Base-by-base conservation (phyloP, 164 flowering plant genomes). In the Liquidambar formosana region DNA sequence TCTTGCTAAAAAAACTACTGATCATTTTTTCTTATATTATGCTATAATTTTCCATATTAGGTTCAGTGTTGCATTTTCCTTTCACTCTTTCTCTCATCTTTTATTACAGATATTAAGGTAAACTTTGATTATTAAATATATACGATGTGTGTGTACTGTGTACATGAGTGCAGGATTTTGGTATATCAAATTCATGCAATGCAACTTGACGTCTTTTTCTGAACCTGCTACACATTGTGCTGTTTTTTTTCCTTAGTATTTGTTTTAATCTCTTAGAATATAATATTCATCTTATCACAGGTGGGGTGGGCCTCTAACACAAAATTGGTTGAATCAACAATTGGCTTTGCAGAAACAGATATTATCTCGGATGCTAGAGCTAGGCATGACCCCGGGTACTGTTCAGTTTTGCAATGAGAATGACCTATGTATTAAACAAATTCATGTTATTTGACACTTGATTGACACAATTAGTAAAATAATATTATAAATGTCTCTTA, bases 361-460 rank as follows among this genome's bases (percentile, higher is more conserved):
- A 69, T 71, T 95, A 26, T 76, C 87, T 63, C 86, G 99, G 54
- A 95, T 95, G 97, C 48, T 84, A 68, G 94, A 88, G 79, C 82
- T 95, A 52, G 97, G 99, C 77, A 95, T 95, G 99, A 89, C 96
- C 69, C 99, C 99, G 73, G 99, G 99, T 95, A 81, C 57, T 18
- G 28, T 67, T 58, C 27, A 19, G 13, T 53, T 53, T 63, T n/a
- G 14, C 23, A 18, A 61, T 15, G n/a, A 27, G 6, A 33, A 33
- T 33, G 6, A 6, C 41, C 41, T 33, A n/a, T n/a, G 41, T 33
- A 2, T 33, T 33, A 2, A 33, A 33, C 6, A 33, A 33, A 33
- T 33, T 33, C n/a, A 6, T 33, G 41, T 33, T 33, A 33, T 6
- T 33, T 33, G 41, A 33, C 6, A 6, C 41, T 33, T 6, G 41